Conservation (phyloP, 345 rosid species). For the Syzygium jambos region DNA sequence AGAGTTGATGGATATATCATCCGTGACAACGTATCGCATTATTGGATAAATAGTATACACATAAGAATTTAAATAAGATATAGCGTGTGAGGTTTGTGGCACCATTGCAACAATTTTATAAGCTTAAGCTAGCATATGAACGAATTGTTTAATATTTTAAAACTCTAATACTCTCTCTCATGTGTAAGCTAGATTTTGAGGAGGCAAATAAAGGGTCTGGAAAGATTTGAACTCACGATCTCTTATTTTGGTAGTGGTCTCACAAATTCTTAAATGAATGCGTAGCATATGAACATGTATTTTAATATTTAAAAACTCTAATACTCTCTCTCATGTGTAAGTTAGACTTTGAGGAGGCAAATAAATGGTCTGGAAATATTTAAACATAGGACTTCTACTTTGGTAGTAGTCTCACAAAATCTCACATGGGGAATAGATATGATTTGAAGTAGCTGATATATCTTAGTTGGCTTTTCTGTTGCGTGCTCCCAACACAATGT, state of each 20-base stretch:
- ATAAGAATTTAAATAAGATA: neutral
- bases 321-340: neutral
- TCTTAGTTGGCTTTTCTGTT: neutral
- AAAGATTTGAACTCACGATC: neutral
- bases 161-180: neutral
- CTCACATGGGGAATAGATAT: neutral
- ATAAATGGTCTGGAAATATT: neutral
- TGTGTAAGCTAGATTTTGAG: neutral
- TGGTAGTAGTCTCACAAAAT: neutral
- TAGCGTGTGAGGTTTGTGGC: neutral
- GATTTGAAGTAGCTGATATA: neutral
- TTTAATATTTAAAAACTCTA: neutral
- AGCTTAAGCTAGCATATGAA: neutral
- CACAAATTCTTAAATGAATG: too few relatives aligned
- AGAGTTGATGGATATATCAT: neutral
- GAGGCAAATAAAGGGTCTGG: neutral
- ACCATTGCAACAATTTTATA: neutral
- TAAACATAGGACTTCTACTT: neutral
- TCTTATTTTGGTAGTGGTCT: neutral
- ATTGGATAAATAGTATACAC: neutral
- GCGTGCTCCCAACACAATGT: neutral
- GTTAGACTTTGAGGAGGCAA: neutral
- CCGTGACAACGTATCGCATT: neutral
- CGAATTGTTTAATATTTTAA: neutral
- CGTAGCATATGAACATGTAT: too few relatives aligned